phyloP scores from a whole-genome alignment of 345 rosid genomes.

The Carallia pectinifolia region DNA sequence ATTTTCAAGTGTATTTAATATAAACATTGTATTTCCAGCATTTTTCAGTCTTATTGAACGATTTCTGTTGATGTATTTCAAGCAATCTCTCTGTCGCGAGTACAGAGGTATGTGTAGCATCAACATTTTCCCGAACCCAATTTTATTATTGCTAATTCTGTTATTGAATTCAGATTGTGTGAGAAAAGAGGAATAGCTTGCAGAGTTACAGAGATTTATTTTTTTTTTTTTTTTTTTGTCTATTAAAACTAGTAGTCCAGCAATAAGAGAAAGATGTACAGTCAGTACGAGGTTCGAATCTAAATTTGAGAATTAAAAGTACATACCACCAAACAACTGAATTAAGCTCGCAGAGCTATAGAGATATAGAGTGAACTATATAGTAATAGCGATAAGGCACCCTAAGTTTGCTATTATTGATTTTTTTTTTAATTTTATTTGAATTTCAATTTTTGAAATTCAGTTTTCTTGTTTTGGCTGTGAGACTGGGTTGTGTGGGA shows the following conservation, averaged over 20 bases:
- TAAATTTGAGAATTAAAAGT: too few species aligned
- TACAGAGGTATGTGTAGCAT: conserved; percentile 48
- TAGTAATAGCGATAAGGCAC: conserved; percentile 69
- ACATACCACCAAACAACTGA: too few species aligned
- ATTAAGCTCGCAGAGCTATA: too few species aligned
- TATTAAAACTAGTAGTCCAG: too few species aligned
- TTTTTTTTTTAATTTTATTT: not conserved
- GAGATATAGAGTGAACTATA: conserved; percentile 56
- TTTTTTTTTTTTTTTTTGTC: too few species aligned
- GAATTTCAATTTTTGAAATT: conserved; percentile 1
- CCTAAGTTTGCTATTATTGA: not conserved
- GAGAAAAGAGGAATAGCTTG: conserved; percentile 48
- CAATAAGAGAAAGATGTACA: too few species aligned
- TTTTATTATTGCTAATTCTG: conserved; percentile 2
- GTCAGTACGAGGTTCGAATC: too few species aligned
- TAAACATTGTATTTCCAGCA: not conserved
- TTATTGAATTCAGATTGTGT: conserved; percentile 30
- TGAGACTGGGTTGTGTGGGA: not conserved
- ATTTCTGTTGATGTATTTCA: conserved; percentile 40
- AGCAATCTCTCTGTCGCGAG: conserved; percentile 51
- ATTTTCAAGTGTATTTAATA: too few species aligned
- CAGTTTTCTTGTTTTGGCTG: not conserved
- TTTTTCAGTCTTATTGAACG: conserved; percentile 58
- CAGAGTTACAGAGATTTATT: conserved; percentile 59
- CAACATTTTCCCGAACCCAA: too few species aligned